phyloP scores from a whole-genome alignment of 495 filamentous ascomycete species.

The Evernia prunastri region DNA sequence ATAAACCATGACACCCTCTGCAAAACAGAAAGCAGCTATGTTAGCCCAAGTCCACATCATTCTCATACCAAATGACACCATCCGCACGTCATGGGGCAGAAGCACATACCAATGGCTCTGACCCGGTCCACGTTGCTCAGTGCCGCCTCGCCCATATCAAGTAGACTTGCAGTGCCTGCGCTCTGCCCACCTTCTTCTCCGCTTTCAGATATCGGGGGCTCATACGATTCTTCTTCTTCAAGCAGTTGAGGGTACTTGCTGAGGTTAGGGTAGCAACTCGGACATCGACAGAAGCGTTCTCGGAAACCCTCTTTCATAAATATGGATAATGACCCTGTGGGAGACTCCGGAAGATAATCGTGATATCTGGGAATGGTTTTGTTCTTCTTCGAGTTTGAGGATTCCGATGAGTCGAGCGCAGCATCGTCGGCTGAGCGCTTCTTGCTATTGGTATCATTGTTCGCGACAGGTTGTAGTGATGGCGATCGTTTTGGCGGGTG shows the following conservation, averaged over 20 bases:
- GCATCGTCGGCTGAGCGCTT: constrained; percentile 74
- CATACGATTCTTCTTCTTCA: constrained; percentile 89
- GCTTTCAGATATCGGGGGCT: constrained; percentile 67
- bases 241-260: constrained; percentile 66
- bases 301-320: constrained; percentile 75
- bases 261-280: constrained; percentile 68
- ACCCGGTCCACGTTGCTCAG: constrained; percentile 87
- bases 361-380: constrained; percentile 41
- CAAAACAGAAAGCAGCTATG: background rate
- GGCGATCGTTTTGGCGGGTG: constrained; percentile 23
- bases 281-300: constrained; percentile 68
- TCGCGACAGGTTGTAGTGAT: constrained; percentile 17
- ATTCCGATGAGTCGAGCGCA: constrained; percentile 36
- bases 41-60: background rate
- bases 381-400: constrained; percentile 50
- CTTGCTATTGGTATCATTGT: constrained; percentile 37
- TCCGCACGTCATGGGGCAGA: background rate
- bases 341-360: constrained; percentile 43
- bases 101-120: constrained; percentile 54
- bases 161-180: constrained; percentile 62
- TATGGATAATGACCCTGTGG: constrained; percentile 60
- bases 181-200: constrained; percentile 47
- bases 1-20: constrained; percentile 92
- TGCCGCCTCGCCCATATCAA: constrained; percentile 84
- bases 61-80: background rate